These are phyloP conservation scores for Lachancea sp. DNA, from an alignment of 805 yeast genomes.

Conservation along the genomic window DNA sequence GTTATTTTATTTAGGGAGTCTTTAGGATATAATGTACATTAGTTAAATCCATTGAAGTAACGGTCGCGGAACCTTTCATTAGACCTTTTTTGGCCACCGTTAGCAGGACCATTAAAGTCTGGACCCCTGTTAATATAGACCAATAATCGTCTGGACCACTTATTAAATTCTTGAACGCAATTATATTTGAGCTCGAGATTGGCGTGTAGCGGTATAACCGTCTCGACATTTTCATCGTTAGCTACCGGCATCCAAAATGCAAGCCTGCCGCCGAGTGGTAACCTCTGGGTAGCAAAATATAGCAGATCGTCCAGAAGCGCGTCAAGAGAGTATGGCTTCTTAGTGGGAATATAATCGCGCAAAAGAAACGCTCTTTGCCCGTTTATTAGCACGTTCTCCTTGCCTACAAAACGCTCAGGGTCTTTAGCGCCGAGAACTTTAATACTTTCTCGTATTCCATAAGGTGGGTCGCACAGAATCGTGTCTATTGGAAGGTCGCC, in stretches of 20 bases:
- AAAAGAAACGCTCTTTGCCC: constrained; percentile 73
- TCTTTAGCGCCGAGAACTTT: constrained; percentile 84
- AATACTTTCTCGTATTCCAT: constrained; percentile 93
- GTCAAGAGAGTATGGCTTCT: constrained; percentile 81
- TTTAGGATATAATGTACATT: constrained; percentile 4
- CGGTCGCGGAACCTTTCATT: constrained; percentile 64
- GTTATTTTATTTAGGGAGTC: neutral
- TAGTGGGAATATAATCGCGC: constrained; percentile 84
- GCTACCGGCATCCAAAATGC: constrained; percentile 98
- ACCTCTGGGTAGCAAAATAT: constrained; percentile 60
- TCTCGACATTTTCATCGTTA: constrained; percentile 67
- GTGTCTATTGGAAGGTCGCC: constrained; percentile 57
- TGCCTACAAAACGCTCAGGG: constrained; percentile 60
- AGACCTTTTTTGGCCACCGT: constrained; percentile 39
- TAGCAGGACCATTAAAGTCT: constrained; percentile 44
- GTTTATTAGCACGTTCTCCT: constrained; percentile 66
- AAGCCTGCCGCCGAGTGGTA: constrained; percentile 71
- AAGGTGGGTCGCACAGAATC: constrained; percentile 95
- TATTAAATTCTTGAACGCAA: constrained; percentile 81
- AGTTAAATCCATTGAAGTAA: constrained; percentile 62
- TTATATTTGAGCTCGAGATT: constrained; percentile 63
- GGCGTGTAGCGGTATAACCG: constrained; percentile 72
- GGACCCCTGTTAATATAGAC: constrained; percentile 70
- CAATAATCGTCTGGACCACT: constrained; percentile 85
- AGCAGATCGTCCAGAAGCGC: constrained; percentile 72